phyloP scores from a whole-genome alignment of 2,329 filamentous ascomycete genomes.

The Aspergillus udagawae region DNA sequence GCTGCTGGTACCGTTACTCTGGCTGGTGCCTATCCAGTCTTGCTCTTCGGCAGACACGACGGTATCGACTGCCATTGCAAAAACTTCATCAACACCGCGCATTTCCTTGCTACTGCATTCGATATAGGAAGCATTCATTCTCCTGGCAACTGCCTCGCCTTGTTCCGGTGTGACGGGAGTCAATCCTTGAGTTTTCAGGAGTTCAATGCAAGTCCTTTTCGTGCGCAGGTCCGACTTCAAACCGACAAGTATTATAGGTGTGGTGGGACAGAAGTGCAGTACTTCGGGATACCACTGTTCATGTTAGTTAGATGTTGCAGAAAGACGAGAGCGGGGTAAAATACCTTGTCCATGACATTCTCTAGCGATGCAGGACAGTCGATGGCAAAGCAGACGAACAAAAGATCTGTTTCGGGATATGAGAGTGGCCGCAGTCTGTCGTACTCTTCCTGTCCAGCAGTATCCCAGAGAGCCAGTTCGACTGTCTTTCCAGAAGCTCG shows the following conservation, averaged over 20 bases:
- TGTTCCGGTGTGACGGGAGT: conserved; percentile 92
- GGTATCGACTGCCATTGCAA: conserved; percentile 83
- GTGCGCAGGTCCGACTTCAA: conserved; percentile 94
- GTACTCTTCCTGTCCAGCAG: conserved; percentile 97
- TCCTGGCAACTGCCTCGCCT: conserved; percentile 78
- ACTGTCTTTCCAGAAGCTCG: conserved; percentile 85
- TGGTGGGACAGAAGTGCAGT: conserved; percentile 97
- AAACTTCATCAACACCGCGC: conserved; percentile 93
- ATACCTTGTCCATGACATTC: conserved; percentile 97
- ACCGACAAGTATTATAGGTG: conserved; percentile 89
- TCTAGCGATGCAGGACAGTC: conserved; percentile 97
- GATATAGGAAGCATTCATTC: conserved; percentile 94
- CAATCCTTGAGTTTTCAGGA: conserved; percentile 95
- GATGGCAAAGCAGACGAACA: conserved; percentile 99
- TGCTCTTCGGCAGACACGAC: conserved; percentile 79
- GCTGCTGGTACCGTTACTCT: conserved; percentile 14
- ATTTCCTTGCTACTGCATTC: conserved; percentile 99
- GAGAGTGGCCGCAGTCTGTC: conserved; percentile 92
- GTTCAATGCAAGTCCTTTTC: conserved; percentile 96
- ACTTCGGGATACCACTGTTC: conserved; percentile 98
- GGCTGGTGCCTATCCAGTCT: conserved; percentile 31
- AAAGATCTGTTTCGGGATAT: conserved; percentile 94
- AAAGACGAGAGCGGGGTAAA: conserved; percentile 15
- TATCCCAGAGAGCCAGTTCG: conserved; percentile 97
- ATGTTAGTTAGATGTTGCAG: conserved; percentile 3